Evolutionary conservation across 805 yeast genomes (phyloP), one percentile per base, ranked within the genome.

Genomic region (Lachancea fermentati): DNA sequence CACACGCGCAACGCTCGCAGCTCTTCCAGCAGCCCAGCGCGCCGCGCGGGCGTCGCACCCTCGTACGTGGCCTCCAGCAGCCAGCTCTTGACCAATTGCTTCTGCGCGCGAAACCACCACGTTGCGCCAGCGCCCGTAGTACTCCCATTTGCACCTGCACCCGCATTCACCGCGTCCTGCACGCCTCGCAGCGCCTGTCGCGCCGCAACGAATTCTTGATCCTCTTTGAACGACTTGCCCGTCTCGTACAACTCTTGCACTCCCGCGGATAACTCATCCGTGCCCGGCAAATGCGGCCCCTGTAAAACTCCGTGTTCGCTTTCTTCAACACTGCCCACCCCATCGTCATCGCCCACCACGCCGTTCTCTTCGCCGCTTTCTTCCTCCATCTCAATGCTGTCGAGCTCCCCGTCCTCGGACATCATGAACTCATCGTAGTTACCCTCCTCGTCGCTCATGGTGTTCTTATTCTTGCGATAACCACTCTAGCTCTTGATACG

Each of bases 341-440:
- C 46, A 22, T 49, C 54, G 7, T 50, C 48, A 4, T 19, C 12
- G 3, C 9, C 18, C 4, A 16, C 19, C 19, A 5, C 12, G 12
- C 34, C 8, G 17, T 6, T 12, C 26, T 34, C 37, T 4, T 18
- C 38, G 11, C 37, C 44, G 26, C 41, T 33, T 18, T 34, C 45
- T 5, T 49, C 57, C 18, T 52, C 63, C 54, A 57, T 47, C 37
- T 55, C 61, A 17, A 52, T 40, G 34, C 47, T 36, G 9, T 43
- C 49, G 42, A 48, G 45, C n/a, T 42, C 52, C 15, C 57, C 60
- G 15, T 57, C 64, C 16, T 54, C 64, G 2, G 63, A 55, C 54
- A 54, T 50, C 55, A 57, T 52, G 39, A 48, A 60, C n/a, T 57
- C 63, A 30, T 55, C 57, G 39, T 59, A 59, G 37, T 58, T 47